Conservation (phyloP, 768 basidiomycete genomes). For the Tephrocybe sp. region DNA sequence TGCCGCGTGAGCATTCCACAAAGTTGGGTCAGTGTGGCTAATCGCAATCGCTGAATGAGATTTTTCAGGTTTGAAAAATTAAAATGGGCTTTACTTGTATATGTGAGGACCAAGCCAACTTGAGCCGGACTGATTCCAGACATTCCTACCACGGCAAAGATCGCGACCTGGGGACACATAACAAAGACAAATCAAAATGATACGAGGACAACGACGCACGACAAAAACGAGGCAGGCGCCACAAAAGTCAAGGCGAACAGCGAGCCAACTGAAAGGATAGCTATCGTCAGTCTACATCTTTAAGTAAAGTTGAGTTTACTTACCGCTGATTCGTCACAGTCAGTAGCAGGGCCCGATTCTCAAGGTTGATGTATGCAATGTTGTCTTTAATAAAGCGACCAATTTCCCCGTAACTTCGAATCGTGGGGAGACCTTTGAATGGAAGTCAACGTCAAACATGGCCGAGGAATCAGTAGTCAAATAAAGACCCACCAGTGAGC, state of each 20-base stretch:
- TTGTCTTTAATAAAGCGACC: constrained; percentile 65
- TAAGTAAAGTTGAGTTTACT: background rate
- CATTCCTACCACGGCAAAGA: constrained; percentile 60
- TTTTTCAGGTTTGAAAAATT: background rate
- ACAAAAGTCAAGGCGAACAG: constrained; percentile 68
- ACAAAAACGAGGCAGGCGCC: constrained; percentile 60
- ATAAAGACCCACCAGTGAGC: constrained; percentile 44
- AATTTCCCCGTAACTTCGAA: constrained; percentile 71
- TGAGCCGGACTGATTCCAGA: constrained; percentile 63
- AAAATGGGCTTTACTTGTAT: constrained; percentile 42
- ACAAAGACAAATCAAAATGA: background rate
- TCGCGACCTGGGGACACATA: constrained; percentile 47
- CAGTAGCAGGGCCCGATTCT: constrained; percentile 69
- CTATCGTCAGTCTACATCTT: too few relatives aligned
- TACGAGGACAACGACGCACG: constrained; percentile 28
- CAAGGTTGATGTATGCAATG: constrained; percentile 66
- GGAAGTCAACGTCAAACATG: background rate
- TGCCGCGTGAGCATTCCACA: constrained; percentile 57
- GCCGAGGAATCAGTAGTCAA: background rate
- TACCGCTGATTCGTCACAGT: constrained; percentile 68
- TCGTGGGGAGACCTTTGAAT: constrained; percentile 44
- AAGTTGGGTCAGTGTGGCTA: constrained; percentile 51
- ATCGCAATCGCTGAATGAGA: background rate
- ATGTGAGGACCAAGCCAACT: constrained; percentile 73
- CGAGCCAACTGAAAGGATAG: constrained; percentile 67